phyloP scores from a whole-genome alignment of 1,284 basidiomycete species.

The Tylopilus sp. region DNA sequence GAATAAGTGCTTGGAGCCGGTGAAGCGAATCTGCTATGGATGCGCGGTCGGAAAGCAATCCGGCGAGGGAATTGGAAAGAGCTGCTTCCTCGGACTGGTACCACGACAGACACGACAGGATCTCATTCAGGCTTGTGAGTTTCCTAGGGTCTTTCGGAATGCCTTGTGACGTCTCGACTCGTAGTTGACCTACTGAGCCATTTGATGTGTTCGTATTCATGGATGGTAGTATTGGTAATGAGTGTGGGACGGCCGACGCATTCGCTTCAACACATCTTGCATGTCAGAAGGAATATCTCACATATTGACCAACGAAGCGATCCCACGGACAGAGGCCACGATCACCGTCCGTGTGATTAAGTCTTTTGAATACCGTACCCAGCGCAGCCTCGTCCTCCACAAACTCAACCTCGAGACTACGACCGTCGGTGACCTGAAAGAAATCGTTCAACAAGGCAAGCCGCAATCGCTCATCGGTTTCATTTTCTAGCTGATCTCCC shows the following conservation, averaged over 20 bases:
- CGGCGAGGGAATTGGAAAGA: slow-evolving; percentile 71
- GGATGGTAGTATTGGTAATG: slow-evolving; percentile 4
- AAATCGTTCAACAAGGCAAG: slow-evolving; percentile 59
- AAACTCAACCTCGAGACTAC: slow-evolving; percentile 74
- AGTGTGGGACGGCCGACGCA: no score
- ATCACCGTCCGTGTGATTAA: slow-evolving; percentile 94
- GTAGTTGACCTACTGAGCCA: slow-evolving; percentile 9
- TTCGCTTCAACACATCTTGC: neutral
- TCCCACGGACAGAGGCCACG: slow-evolving; percentile 69
- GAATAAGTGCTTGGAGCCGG: slow-evolving; percentile 59
- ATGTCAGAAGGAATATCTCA: slow-evolving; percentile 48
- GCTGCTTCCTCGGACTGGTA: slow-evolving; percentile 75
- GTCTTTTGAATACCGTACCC: slow-evolving; percentile 88
- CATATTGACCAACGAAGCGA: slow-evolving; percentile 58
- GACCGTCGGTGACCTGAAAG: slow-evolving; percentile 76
- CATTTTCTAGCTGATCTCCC: slow-evolving; percentile 11
- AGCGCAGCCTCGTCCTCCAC: slow-evolving; percentile 82
- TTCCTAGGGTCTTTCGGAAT: slow-evolving; percentile 41
- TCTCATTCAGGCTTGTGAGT: slow-evolving; percentile 62
- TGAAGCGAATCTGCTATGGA: slow-evolving; percentile 63
- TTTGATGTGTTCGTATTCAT: slow-evolving; percentile 12
- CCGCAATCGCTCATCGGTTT: slow-evolving; percentile 4
- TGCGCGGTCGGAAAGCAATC: slow-evolving; percentile 64
- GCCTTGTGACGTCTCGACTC: slow-evolving; percentile 7
- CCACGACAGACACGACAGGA: slow-evolving; percentile 64